Evolutionary conservation across 352 stramenopile species (phyloP), one percentile per base, ranked within the genome.

Genomic region (Phytophthora ohioensis): DNA sequence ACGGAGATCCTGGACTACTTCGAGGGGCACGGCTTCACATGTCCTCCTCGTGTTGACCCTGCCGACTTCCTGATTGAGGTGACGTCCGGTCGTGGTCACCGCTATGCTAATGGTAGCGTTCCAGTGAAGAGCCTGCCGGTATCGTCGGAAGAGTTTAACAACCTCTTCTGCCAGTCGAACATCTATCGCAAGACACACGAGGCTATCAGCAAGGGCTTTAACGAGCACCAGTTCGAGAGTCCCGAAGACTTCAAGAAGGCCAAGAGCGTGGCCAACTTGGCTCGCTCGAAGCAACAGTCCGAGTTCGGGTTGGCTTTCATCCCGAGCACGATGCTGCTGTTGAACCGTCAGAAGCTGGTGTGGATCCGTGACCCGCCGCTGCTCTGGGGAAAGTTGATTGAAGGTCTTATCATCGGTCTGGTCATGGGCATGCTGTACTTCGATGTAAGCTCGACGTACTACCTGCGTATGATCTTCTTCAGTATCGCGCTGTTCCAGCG

Each of bases 1-100:
- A 82, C 70, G 11, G 79, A 87, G 52, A 87, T 87, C 27, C 46
- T 91, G 41, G 68, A 64, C 35, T 97, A 98, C 73, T 98, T 98
- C 66, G 67, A 88, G 31, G 70, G 70, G 30, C 69, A 84, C 9
- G 91, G 90, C 3, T 92, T 91, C 55, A 71, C 65, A 6, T 91
- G 85, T 43, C 85, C 85, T 30, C 68, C 73, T n/a, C 80, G 77
- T 59, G 82, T 78, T 11, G 82, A 90, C 36, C 82, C 82, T 0
- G 81, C 82, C 0, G 80, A 90, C 27, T 90, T 88, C 69, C 51
- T 88, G 34, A 85, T 90, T 21, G 82, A 90, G 48, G 79, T 90
- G 27, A 82, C 78, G 4, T 90, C 79, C 0, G 81, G 81, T 3
- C 81, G 81, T 53, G 81, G 81, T 21, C 63, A 71, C 17, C 54